phyloP scores from a whole-genome alignment of 2,329 filamentous ascomycete species.

The Colletotrichum ledebouriae region DNA sequence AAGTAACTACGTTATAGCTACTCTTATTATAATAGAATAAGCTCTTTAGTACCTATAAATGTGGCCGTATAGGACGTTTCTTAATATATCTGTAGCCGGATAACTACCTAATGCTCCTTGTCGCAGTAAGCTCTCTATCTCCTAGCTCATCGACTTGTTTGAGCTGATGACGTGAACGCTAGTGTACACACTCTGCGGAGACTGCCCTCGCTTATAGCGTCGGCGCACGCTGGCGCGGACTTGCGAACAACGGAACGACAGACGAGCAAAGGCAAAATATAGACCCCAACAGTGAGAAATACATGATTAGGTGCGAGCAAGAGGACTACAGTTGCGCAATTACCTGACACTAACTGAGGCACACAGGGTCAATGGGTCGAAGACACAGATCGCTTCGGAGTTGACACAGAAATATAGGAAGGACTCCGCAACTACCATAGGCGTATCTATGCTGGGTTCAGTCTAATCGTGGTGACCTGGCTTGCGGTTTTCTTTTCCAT shows the following conservation, averaged over 20 bases:
- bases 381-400: slow-evolving; percentile 60
- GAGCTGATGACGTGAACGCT: background rate
- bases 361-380: slow-evolving; percentile 63
- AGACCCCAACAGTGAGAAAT: slow-evolving; percentile 60
- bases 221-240: slow-evolving; percentile 56
- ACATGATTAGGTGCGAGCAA: slow-evolving; percentile 50
- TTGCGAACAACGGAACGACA: slow-evolving; percentile 71
- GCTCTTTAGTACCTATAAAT: no score
- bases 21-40: no score
- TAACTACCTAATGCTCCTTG: slow-evolving; percentile 61
- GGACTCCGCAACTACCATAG: slow-evolving; percentile 45
- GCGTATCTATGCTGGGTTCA: slow-evolving; percentile 60
- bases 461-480: slow-evolving; percentile 59
- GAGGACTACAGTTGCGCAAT: background rate
- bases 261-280: slow-evolving; percentile 61
- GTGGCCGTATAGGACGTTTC: no score
- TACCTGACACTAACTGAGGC: background rate
- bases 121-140: slow-evolving; percentile 34
- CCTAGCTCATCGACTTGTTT: slow-evolving; percentile 17
- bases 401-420: slow-evolving; percentile 24
- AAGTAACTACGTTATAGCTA: no score
- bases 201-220: slow-evolving; percentile 53
- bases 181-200: slow-evolving; percentile 43
- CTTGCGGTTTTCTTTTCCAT: slow-evolving; percentile 60
- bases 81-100: no score